A percentile compares a stretch with the other conserved stretches of the same genome.
Evolutionary conservation across 371 early-diverging fungal species (phyloP).

Genomic region (Blyttiomyces sp.): DNA sequence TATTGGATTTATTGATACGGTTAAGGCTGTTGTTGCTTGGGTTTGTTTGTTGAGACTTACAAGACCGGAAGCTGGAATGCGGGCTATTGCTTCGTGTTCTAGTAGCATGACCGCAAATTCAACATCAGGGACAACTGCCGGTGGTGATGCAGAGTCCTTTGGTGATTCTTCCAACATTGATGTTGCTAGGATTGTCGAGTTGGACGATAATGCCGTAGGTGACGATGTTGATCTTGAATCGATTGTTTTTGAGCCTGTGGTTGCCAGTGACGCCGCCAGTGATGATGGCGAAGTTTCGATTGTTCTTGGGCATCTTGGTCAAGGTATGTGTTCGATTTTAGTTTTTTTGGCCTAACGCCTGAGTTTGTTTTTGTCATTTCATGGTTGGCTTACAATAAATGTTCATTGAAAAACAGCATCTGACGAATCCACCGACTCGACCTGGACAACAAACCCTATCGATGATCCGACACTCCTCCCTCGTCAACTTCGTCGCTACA

Average conservation of each 20-base stretch:
- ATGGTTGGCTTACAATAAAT: too few species aligned
- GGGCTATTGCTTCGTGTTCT: too few species aligned
- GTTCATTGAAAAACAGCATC: too few species aligned
- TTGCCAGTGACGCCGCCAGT: too few species aligned
- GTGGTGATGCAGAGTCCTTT: too few species aligned
- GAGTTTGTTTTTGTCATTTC: too few species aligned
- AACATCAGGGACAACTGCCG: too few species aligned
- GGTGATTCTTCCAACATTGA: not conserved
- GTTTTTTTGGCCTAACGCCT: too few species aligned
- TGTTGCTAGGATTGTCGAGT: not conserved
- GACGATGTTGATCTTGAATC: not conserved
- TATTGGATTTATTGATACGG: slow-evolving; percentile 25
- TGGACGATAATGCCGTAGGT: slow-evolving; percentile 1
- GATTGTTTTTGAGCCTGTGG: not conserved
- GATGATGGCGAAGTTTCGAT: not conserved
- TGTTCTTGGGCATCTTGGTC: not conserved
- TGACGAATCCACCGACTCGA: too few species aligned
- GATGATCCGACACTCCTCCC: not conserved
- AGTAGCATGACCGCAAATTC: too few species aligned
- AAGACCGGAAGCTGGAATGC: not conserved
- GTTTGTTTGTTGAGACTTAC: slow-evolving; percentile 28
- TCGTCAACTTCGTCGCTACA: slow-evolving; percentile 31
- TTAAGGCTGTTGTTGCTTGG: slow-evolving; percentile 30
- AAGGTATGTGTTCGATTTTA: not conserved
- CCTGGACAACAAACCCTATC: not conserved